Percentiles rank a stretch among this genome's conserved stretches.
These are phyloP conservation scores for Erodium texanum DNA, from an alignment of 441 rosid species.

Conservation along the genomic window DNA sequence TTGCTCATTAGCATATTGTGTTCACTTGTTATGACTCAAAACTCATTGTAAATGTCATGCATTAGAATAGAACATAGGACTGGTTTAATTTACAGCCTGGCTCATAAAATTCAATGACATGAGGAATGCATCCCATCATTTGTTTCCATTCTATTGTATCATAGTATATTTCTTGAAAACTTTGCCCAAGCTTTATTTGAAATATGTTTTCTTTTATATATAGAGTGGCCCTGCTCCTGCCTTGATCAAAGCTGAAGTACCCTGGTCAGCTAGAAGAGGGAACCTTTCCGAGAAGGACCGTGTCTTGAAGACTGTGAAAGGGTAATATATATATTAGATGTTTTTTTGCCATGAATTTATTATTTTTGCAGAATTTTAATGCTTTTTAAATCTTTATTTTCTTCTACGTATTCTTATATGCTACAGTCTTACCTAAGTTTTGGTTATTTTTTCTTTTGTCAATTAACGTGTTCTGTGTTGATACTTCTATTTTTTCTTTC, in stretches of 20 bases:
- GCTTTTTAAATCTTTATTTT: not conserved
- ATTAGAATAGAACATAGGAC: not conserved
- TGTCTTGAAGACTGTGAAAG: conserved; percentile 76
- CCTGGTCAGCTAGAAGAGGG: conserved; percentile 83
- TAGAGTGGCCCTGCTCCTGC: conserved; percentile 64
- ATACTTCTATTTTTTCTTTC: no score
- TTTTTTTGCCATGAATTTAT: not conserved
- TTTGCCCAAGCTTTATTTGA: not conserved
- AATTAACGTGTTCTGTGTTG: no score
- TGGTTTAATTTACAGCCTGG: not conserved
- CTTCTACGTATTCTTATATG: no score
- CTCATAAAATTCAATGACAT: not conserved
- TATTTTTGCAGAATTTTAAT: not conserved
- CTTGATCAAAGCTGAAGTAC: conserved; percentile 75
- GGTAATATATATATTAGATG: conserved; percentile 34
- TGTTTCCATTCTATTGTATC: not conserved
- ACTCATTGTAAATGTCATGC: not conserved
- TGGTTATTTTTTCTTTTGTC: no score
- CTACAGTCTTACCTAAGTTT: no score
- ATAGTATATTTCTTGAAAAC: not conserved
- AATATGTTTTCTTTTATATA: conserved; percentile 10
- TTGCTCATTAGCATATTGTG: no score
- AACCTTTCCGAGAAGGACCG: conserved; percentile 71
- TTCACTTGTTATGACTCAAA: not conserved
- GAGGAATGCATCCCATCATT: not conserved